Evolutionary conservation across 2,329 filamentous ascomycete genomes (phyloP), one percentile per base, ranked within the genome.

Genomic region (Talaromyces islandicus): DNA sequence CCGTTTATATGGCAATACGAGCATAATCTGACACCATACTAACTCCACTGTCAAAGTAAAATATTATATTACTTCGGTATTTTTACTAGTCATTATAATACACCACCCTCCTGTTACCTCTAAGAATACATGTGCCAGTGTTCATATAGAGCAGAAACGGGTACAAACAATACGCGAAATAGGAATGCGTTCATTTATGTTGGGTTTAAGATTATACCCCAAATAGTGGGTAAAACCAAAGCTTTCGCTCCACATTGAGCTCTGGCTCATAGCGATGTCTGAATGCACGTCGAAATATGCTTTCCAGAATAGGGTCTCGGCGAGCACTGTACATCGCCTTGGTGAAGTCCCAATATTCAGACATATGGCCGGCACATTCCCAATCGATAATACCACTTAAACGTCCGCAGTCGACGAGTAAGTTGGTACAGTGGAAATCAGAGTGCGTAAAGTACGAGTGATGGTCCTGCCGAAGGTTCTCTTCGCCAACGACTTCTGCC

Each of bases 361-460:
- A 62, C 52, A 57, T 59, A 29, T 51, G 65, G 29, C 64, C 64
- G 1, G 55, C 56, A 32, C 57, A 58, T 53, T 66, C 65, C 65
- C 65, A 67, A 56, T 67, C 65, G 12, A 67, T 25, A 46, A 65
- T 65, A 5, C 60, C 65, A 50, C 64, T 62, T 19, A 73, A 43
- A 6, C 54, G 38, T 30, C 55, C 59, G 2, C 62, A 52, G 12
- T 59, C 48, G 17, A 65, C 32, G 9, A 60, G 51, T 32, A 64
- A 25, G 30, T 65, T 64, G 17, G 56, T 63, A 24, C 27, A 27
- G 24, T 62, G 56, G 43, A 64, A 56, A 58, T 65, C 63, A 30
- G 30, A 61, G 11, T 65, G 63, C 9, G 63, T 62, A 56, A 64
- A 64, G 55, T 67, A 61, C 4, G 60, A 61, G 1, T 41, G 35